Conservation (phyloP, 805 yeast genomes). For the Schizosaccharomyces osmophilus region DNA sequence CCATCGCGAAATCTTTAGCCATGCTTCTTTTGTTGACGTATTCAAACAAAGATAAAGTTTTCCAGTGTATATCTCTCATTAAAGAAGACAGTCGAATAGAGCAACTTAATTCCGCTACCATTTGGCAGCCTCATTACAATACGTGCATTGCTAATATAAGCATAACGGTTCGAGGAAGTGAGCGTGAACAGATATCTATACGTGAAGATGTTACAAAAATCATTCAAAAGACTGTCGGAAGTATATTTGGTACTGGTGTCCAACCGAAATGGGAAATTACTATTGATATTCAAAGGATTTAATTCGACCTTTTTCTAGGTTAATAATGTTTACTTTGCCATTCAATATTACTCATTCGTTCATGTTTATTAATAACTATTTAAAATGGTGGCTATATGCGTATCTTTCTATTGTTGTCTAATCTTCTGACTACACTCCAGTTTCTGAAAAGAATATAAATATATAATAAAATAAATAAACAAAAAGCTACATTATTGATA, state of each 20-base stretch:
- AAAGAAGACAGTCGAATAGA: background rate
- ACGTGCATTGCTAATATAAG: background rate
- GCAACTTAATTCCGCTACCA: background rate
- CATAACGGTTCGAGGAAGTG: background rate
- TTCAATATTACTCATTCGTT: background rate
- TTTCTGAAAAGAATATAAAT: no score
- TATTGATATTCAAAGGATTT: background rate
- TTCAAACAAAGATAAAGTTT: background rate
- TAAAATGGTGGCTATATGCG: background rate
- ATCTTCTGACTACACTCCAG: no score
- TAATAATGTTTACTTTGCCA: background rate
- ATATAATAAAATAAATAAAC: no score
- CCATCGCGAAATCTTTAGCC: background rate
- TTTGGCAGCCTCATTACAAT: constrained; percentile 1
- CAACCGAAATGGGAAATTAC: background rate
- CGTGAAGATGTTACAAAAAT: background rate
- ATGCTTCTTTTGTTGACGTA: background rate
- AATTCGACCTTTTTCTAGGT: background rate
- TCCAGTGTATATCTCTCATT: background rate
- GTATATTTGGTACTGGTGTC: background rate
- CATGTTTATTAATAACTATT: background rate
- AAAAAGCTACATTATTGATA: no score
- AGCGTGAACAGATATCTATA: background rate
- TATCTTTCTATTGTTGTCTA: background rate
- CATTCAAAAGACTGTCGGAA: background rate